phyloP scores from a whole-genome alignment of 768 basidiomycete genomes.

The Lepiota venenata region DNA sequence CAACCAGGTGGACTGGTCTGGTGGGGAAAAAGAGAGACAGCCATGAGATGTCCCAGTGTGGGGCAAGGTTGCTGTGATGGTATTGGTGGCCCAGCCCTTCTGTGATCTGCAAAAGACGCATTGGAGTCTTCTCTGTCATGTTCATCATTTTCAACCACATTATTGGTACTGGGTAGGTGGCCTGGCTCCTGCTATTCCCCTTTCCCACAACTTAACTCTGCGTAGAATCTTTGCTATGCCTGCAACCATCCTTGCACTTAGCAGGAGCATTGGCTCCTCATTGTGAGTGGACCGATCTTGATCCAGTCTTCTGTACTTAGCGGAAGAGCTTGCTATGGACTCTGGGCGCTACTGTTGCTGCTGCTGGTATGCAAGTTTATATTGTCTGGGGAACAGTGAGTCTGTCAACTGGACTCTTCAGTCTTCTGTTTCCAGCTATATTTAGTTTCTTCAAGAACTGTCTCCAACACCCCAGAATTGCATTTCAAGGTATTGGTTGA shows the following conservation, averaged over 20 bases:
- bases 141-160: constrained; percentile 37
- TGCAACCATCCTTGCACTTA: constrained; percentile 25
- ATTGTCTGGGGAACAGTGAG: constrained; percentile 32
- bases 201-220: neutral
- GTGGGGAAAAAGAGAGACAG: too few relatives aligned
- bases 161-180: constrained; percentile 32
- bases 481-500: too few relatives aligned
- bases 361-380: constrained; percentile 33
- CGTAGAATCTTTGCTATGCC: constrained; percentile 34
- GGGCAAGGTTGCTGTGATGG: too few relatives aligned
- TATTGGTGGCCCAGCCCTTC: too few relatives aligned
- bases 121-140: constrained; percentile 28
- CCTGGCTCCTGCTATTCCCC: neutral
- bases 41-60: too few relatives aligned
- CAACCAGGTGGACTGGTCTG: too few relatives aligned
- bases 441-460: too few relatives aligned
- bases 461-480: too few relatives aligned
- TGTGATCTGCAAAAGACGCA: constrained; percentile 13
- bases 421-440: neutral
- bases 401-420: neutral
- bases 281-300: constrained; percentile 16
- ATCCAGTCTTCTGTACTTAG: neutral
- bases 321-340: constrained; percentile 31
- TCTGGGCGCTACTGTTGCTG: constrained; percentile 30
- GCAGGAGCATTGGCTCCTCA: constrained; percentile 31